Evolutionary conservation across 2,329 filamentous ascomycete species (phyloP), one percentile per base, ranked within the genome.

Genomic region (Shiraia bambusicola): DNA sequence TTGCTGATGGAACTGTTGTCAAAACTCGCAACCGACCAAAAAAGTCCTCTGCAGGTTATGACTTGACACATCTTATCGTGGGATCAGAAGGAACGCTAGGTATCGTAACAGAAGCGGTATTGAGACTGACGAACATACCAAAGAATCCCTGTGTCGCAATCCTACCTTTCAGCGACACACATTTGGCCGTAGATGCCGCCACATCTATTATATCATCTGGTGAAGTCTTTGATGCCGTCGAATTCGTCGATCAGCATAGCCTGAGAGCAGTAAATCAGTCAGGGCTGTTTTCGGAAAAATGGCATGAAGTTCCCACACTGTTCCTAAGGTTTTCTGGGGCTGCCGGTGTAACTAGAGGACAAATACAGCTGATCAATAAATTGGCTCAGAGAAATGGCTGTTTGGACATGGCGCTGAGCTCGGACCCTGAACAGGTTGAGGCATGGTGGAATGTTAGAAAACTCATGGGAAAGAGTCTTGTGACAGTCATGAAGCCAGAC

Each of bases 11-110:
- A 29, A 92, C 87, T 2, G 70, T 95, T 27, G 81, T 96, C 68
- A 92, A 88, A 74, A 96, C 91, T 10, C 79, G 87, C 46, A 87
- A 93, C 66, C 80, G 90, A 30, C 89, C 90, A 3, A 80, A 89
- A 49, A 96, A 95, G 76, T 90, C 86, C 58, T 88, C 85, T 41
- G 91, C 91, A 16, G 91, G 91, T 11, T 96, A 96, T 70, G 89
- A 96, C 65, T 78, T 95, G 40, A 95, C 88, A 2, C 85, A 85
- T 56, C 77, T 93, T 28, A 89, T 95, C 66, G 86, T 95, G 67
- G 91, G 91, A 15, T 90, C 85, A 46, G 91, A 96, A 73, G 91
- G 91, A 27, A 96, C 91, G 1, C 82, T 96, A 2, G 91, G 88
- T 2, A 79, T 95, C 7, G 87, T 95, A 15, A 95, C 91, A 0